Conservation (phyloP, 1,284 basidiomycete species). For the Caloboletus firmus region DNA sequence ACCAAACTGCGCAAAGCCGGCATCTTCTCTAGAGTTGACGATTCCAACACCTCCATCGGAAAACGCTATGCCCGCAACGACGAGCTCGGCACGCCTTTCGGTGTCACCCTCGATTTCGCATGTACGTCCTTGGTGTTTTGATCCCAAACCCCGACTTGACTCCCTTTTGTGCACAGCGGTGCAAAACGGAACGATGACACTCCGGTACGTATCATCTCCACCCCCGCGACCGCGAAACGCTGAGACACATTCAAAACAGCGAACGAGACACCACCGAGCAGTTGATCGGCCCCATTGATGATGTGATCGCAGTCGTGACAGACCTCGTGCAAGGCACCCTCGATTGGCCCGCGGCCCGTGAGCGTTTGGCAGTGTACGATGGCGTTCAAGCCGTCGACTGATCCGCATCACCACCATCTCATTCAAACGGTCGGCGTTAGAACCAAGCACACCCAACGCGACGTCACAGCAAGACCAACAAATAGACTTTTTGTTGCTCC, state of each 20-base stretch:
- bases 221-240: neutral
- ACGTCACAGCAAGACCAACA: neutral
- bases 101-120: conserved; percentile 96
- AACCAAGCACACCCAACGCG: neutral
- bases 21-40: conserved; percentile 91
- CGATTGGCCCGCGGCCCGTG: conserved; percentile 79
- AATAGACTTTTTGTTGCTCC: conserved; percentile 7
- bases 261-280: conserved; percentile 96
- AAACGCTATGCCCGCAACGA: conserved; percentile 98
- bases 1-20: conserved; percentile 85
- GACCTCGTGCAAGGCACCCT: conserved; percentile 74
- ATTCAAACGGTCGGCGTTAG: neutral
- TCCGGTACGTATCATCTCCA: conserved; percentile 56
- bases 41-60: conserved; percentile 93
- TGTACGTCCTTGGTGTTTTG: conserved; percentile 55
- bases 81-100: conserved; percentile 97
- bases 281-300: conserved; percentile 89
- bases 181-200: conserved; percentile 86
- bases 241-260: conserved; percentile 41
- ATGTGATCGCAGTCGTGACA: conserved; percentile 81
- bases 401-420: neutral
- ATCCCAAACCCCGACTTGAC: neutral
- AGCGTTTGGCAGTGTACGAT: conserved; percentile 77
- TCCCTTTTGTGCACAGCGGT: conserved; percentile 51
- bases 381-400: conserved; percentile 82